These are phyloP conservation scores for Chrysoporthe austroafricana DNA, from an alignment of 2,329 filamentous ascomycete species.

Conservation along the genomic window DNA sequence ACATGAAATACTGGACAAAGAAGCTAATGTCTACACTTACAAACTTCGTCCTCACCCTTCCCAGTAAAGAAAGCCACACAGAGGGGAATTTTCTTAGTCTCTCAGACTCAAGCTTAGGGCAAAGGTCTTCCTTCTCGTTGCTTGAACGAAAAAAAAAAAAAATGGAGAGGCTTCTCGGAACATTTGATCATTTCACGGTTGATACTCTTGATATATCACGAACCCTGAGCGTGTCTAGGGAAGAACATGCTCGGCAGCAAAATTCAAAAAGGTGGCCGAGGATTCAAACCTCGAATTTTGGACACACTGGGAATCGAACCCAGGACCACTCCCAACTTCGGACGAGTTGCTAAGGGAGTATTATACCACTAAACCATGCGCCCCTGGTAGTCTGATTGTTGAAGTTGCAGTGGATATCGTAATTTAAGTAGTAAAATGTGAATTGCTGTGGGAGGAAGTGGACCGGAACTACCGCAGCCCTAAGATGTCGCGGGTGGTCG, in stretches of 20 bases:
- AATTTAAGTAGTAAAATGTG: not conserved
- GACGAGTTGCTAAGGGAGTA: slow-evolving; percentile 12
- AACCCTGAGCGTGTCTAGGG: too few species aligned
- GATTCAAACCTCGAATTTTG: not conserved
- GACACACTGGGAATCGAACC: slow-evolving; percentile 16
- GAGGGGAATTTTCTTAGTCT: too few species aligned
- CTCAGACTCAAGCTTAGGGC: too few species aligned
- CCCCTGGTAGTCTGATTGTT: slow-evolving; percentile 1
- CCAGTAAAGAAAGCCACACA: too few species aligned
- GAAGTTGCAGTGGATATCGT: not conserved
- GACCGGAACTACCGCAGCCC: not conserved
- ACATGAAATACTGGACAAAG: too few species aligned
- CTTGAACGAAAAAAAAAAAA: too few species aligned
- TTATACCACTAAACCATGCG: slow-evolving; percentile 18
- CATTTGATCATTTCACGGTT: too few species aligned
- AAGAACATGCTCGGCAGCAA: not conserved
- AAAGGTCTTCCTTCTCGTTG: too few species aligned
- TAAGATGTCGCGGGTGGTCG: not conserved
- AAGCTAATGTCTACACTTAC: too few species aligned
- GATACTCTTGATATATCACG: too few species aligned
- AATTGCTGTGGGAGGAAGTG: not conserved
- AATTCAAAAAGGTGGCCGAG: not conserved
- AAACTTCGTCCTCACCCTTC: too few species aligned
- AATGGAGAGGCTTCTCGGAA: too few species aligned
- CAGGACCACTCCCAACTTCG: slow-evolving; percentile 8